phyloP scores from a whole-genome alignment of 352 stramenopile species.

The Pythium utonaiense region DNA sequence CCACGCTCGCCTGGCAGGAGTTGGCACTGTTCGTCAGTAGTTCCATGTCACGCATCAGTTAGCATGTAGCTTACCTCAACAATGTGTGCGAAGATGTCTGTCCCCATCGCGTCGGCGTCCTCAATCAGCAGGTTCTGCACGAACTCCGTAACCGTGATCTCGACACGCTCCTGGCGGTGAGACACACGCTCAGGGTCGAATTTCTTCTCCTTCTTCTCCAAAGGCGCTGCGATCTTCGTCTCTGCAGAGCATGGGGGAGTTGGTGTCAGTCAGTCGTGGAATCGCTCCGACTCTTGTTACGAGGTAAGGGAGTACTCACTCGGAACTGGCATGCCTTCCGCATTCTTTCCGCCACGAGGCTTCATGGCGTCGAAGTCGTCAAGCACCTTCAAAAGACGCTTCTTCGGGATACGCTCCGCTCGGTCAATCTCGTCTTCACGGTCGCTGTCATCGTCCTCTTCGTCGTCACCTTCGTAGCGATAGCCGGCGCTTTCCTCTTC shows the following conservation, averaged over 20 bases:
- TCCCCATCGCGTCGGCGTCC: slow-evolving; percentile 52
- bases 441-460: slow-evolving; percentile 9
- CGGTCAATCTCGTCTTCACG: slow-evolving; percentile 47
- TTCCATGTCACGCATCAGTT: too few species aligned
- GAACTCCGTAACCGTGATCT: slow-evolving; percentile 58
- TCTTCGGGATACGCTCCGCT: slow-evolving; percentile 66
- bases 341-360: slow-evolving; percentile 35
- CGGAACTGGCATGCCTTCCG: slow-evolving; percentile 42
- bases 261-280: too few species aligned
- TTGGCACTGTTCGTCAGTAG: too few species aligned
- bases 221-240: slow-evolving; percentile 57
- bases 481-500: background rate
- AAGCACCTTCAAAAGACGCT: slow-evolving; percentile 66
- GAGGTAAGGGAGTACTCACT: too few species aligned
- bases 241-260: slow-evolving; percentile 42
- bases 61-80: slow-evolving; percentile 41
- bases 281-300: too few species aligned
- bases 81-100: slow-evolving; percentile 62
- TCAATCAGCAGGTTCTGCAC: slow-evolving; percentile 69
- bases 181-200: slow-evolving; percentile 58
- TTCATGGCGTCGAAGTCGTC: slow-evolving; percentile 50
- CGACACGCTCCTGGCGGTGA: slow-evolving; percentile 71
- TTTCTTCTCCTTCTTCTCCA: slow-evolving; percentile 73
- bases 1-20: slow-evolving; percentile 73
- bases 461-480: slow-evolving; percentile 6